Conservation (phyloP, 805 yeast species). For the Saccharomyces mikatae region DNA sequence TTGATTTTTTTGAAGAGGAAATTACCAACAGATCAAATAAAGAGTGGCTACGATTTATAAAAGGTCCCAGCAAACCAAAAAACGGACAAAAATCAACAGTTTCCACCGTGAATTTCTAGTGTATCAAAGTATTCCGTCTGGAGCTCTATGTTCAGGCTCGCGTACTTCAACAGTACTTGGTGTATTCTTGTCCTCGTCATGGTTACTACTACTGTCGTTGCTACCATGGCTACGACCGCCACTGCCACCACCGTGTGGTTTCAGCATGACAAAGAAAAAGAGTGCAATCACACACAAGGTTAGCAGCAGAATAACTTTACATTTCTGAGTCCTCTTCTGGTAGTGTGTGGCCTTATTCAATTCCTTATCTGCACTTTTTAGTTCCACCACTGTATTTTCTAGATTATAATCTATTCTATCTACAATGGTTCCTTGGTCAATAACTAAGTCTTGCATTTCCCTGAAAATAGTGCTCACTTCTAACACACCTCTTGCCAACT, state of each 20-base stretch:
- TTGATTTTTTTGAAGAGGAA: neutral
- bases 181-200: neutral
- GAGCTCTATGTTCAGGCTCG: neutral
- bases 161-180: neutral
- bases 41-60: neutral
- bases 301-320: slow-evolving; percentile 74
- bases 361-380: slow-evolving; percentile 72
- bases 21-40: neutral
- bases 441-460: slow-evolving; percentile 83
- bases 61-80: neutral
- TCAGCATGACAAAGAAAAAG: slow-evolving; percentile 60
- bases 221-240: neutral
- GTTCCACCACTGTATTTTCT: slow-evolving; percentile 66
- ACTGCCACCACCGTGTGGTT: slow-evolving; percentile 36
- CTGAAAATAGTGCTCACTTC: slow-evolving; percentile 90
- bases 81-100: neutral
- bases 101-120: neutral
- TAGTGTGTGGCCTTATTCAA: slow-evolving; percentile 66
- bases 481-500: slow-evolving; percentile 86
- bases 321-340: slow-evolving; percentile 84
- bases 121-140: neutral
- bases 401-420: slow-evolving; percentile 92
- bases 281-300: slow-evolving; percentile 63
- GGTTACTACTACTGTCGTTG: neutral
- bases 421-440: slow-evolving; percentile 90